Percentiles rank a stretch among this genome's conserved stretches.
Evolutionary conservation across 177 flowering plant species (phyloP).

Genomic region (Vitis hybrid): DNA sequence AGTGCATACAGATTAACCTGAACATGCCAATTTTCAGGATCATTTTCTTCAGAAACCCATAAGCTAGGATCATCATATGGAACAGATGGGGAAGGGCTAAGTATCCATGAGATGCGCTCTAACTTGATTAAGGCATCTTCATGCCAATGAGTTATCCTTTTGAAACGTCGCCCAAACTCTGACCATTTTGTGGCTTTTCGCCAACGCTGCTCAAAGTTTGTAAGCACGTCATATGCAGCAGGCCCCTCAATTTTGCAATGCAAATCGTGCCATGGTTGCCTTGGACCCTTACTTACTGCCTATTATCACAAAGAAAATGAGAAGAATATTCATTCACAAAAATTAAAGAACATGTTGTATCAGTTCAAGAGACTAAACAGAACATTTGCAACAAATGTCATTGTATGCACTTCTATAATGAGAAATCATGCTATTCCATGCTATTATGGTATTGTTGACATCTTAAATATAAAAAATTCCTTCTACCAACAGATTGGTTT

Average conservation of each 20-base stretch:
- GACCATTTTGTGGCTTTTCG: conserved; percentile 67
- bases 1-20: conserved; percentile 43
- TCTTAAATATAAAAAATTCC: no score
- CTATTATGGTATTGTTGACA: no score
- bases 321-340: neutral
- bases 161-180: conserved; percentile 47
- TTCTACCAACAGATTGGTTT: no score
- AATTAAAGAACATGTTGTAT: no score
- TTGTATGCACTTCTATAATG: no score
- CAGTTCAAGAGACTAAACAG: no score
- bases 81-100: conserved; percentile 48
- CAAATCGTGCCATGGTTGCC: conserved; percentile 79
- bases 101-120: conserved; percentile 77
- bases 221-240: conserved; percentile 74
- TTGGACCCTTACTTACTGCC: conserved; percentile 52
- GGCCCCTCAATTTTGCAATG: conserved; percentile 81
- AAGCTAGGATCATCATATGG: conserved; percentile 43
- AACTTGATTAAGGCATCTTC: conserved; percentile 68
- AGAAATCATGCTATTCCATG: no score
- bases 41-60: conserved; percentile 53
- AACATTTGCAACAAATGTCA: no score
- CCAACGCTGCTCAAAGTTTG: conserved; percentile 81
- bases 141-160: conserved; percentile 57
- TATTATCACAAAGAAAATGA: conserved; percentile 16
- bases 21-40: conserved; percentile 74